A percentile compares a stretch with the other conserved stretches of the same genome.
These are phyloP conservation scores for Byssothecium circinans DNA, from an alignment of 2,329 filamentous ascomycete genomes.

Conservation along the genomic window DNA sequence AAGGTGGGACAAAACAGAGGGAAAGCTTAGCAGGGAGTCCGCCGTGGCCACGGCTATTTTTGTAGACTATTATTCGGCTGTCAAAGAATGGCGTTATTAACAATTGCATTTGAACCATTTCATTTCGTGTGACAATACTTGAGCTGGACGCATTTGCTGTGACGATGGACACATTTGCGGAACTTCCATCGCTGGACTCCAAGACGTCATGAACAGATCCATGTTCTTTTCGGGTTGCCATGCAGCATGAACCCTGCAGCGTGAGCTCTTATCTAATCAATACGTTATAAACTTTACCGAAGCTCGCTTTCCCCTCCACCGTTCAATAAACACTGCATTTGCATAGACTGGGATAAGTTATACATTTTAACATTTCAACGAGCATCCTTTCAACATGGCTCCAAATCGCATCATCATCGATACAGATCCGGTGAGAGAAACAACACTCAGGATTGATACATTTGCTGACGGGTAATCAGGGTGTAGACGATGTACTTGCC, in stretches of 20 bases:
- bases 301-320: too few relatives aligned
- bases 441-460: neutral
- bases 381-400: conserved; percentile 35
- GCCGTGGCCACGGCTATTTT: conserved; percentile 18
- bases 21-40: conserved; percentile 21
- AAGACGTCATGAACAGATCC: conserved; percentile 6
- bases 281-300: too few relatives aligned
- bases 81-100: conserved; percentile 23
- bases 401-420: conserved; percentile 81
- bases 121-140: conserved; percentile 1
- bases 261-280: conserved; percentile 26
- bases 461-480: conserved; percentile 44
- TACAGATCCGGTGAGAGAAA: conserved; percentile 74
- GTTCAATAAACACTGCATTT: too few relatives aligned
- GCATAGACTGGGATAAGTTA: too few relatives aligned
- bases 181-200: neutral
- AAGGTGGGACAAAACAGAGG: conserved; percentile 12
- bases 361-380: neutral
- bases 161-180: neutral
- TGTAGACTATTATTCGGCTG: conserved; percentile 30
- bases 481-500: conserved; percentile 89
- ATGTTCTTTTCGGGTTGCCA: neutral
- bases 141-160: conserved; percentile 1
- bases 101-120: conserved; percentile 19
- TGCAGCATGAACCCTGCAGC: conserved; percentile 5